Evolutionary conservation across 768 basidiomycete species (phyloP).

Genomic region (Tylopilus felleus): DNA sequence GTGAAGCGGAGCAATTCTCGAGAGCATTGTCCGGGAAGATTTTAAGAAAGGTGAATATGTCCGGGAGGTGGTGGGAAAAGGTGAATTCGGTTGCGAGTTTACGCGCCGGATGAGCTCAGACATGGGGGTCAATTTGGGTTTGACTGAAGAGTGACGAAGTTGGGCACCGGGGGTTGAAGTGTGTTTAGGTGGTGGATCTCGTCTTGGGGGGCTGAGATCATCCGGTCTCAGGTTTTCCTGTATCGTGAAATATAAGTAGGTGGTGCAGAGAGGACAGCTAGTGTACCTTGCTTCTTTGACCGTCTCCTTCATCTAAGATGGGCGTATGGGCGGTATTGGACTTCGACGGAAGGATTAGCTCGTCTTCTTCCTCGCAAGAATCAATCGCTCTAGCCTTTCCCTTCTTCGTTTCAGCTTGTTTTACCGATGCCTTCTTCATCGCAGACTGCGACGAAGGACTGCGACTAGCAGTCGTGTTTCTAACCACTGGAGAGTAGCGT

Average conservation of each 20-base stretch:
- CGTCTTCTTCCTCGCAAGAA: conserved; percentile 28
- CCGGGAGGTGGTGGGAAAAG: conserved; percentile 28
- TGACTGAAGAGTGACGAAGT: conserved; percentile 40
- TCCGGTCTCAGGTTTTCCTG: conserved; percentile 15
- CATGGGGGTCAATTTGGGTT: conserved; percentile 62
- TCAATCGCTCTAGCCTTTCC: conserved; percentile 27
- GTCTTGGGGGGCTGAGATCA: conserved; percentile 1
- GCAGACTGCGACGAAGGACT: background rate
- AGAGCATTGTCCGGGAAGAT: conserved; percentile 57
- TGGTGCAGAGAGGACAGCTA: background rate
- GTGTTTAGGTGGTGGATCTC: conserved; percentile 2
- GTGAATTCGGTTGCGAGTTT: conserved; percentile 63
- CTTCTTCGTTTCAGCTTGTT: conserved; percentile 19
- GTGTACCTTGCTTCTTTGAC: conserved; percentile 17
- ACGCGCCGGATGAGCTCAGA: conserved; percentile 72
- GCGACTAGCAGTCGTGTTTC: background rate
- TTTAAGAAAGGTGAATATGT: conserved; percentile 67
- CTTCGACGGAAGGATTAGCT: background rate
- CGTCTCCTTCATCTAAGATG: conserved; percentile 1
- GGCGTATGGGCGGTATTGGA: background rate
- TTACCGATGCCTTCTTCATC: conserved; percentile 22
- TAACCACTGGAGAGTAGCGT: background rate
- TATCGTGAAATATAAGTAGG: background rate
- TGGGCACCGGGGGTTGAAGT: conserved; percentile 9
- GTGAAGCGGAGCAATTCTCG: conserved; percentile 73